Evolutionary conservation across 2,329 filamentous ascomycete genomes (phyloP).

Genomic region (Venturia carpophila): DNA sequence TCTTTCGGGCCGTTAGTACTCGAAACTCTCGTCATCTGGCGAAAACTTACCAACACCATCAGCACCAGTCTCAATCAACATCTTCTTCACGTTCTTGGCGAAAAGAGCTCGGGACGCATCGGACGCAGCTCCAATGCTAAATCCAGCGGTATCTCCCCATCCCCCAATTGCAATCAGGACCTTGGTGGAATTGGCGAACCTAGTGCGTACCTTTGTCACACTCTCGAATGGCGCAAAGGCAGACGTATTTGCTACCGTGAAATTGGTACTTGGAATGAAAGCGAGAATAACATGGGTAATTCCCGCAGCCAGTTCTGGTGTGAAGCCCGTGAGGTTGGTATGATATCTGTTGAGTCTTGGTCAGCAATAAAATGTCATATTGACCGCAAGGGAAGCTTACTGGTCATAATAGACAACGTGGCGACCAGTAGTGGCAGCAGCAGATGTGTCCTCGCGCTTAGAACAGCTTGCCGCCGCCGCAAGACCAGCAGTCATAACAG

Average conservation of each 20-base stretch:
- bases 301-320: conserved; percentile 23
- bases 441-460: neutral
- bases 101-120: conserved; percentile 49
- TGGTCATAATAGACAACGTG: conserved; percentile 3
- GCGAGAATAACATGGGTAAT: conserved; percentile 32
- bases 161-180: conserved; percentile 66
- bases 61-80: conserved; percentile 54
- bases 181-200: conserved; percentile 50
- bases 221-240: conserved; percentile 48
- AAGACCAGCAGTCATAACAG: neutral
- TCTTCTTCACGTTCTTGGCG: conserved; percentile 54
- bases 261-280: conserved; percentile 35
- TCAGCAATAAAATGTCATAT: neutral
- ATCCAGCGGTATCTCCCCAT: conserved; percentile 63
- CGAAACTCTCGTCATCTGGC: neutral
- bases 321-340: conserved; percentile 1
- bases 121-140: conserved; percentile 48
- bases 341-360: neutral
- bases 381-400: neutral
- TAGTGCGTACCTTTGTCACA: conserved; percentile 42
- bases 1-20: conserved; percentile 32
- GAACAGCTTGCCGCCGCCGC: neutral
- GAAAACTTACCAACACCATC: conserved; percentile 51
- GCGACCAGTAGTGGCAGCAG: neutral
- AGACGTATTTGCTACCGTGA: conserved; percentile 23